Evolutionary conservation across 1,284 basidiomycete species (phyloP).

Genomic region (Ustilago trichophora): DNA sequence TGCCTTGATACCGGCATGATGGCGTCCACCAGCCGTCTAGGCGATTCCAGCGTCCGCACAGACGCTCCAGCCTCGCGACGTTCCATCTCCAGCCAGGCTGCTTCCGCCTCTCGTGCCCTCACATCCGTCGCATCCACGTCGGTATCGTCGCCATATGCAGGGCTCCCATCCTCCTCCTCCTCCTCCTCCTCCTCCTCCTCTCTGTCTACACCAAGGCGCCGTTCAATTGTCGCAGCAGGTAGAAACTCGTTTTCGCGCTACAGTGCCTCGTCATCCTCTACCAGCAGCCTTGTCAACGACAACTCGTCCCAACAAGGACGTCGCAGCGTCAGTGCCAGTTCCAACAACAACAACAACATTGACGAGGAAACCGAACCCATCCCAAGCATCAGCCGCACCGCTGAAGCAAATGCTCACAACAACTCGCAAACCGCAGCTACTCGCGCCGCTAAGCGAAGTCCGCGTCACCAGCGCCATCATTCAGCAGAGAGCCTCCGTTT

Average conservation of each 20-base stretch:
- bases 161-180: conserved; percentile 14
- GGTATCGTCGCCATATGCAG: conserved; percentile 18
- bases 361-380: neutral
- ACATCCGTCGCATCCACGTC: conserved; percentile 7
- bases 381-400: neutral
- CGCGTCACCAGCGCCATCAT: conserved; percentile 14
- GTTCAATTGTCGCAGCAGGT: conserved; percentile 4
- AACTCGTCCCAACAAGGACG: neutral
- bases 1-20: neutral
- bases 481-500: conserved; percentile 44
- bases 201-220: neutral
- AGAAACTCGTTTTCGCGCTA: conserved; percentile 5
- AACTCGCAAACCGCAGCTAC: neutral
- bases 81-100: conserved; percentile 39
- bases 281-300: neutral
- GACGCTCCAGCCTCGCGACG: conserved; percentile 12
- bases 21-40: conserved; percentile 9
- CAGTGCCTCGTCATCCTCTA: neutral
- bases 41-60: neutral
- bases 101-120: conserved; percentile 22
- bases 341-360: neutral
- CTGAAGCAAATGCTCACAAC: neutral
- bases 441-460: neutral
- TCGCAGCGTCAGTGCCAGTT: conserved; percentile 10
- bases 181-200: conserved; percentile 19